A percentile compares a stretch with the other conserved stretches of the same genome.
phyloP scores from a whole-genome alignment of 768 basidiomycete genomes.

The Amanita pseudoporphyria region DNA sequence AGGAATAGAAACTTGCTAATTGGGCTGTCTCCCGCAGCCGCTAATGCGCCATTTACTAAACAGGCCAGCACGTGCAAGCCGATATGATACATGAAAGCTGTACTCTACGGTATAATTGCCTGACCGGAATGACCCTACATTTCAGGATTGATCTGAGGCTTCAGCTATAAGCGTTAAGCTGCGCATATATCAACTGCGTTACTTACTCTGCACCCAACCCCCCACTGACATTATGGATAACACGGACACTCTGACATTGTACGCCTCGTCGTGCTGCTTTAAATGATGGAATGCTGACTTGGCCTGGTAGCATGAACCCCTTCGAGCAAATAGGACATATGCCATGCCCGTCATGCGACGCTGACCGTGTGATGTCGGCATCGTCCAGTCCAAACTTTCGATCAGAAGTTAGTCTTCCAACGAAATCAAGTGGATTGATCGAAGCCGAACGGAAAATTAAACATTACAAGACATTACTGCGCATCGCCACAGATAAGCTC shows the following conservation, averaged over 20 bases:
- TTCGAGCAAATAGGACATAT: background rate
- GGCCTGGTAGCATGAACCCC: background rate
- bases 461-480: conserved; percentile 43
- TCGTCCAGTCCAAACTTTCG: background rate
- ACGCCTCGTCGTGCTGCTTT: background rate
- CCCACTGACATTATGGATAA: background rate
- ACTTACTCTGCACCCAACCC: no score
- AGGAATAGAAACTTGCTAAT: no score
- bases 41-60: no score
- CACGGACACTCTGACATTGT: background rate
- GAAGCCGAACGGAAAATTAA: conserved; percentile 51
- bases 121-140: background rate
- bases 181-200: background rate
- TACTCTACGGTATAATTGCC: no score
- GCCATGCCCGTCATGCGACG: background rate
- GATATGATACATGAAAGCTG: no score
- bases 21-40: no score
- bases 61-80: no score
- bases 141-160: background rate
- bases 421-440: conserved; percentile 13
- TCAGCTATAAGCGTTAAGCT: background rate
- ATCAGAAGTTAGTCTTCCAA: background rate
- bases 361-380: background rate
- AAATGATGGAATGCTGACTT: background rate
- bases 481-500: conserved; percentile 40